A percentile compares a stretch with the other conserved stretches of the same genome.
phyloP scores from a whole-genome alignment of 208 protist genomes.

The Willaertia magna region DNA sequence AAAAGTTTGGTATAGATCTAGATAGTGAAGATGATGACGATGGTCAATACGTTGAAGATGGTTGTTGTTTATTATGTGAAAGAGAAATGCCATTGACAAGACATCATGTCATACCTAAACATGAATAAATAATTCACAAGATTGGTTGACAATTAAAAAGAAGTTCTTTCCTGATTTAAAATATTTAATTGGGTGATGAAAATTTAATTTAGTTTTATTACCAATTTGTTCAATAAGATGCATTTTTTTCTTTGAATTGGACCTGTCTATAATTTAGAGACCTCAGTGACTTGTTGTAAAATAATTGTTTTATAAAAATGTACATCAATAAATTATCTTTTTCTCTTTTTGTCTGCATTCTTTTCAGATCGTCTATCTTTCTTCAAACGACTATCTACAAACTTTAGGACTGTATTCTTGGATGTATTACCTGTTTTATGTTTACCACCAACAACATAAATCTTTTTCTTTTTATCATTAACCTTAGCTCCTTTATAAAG shows the following conservation, averaged over 20 bases:
- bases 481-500: neutral
- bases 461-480: neutral
- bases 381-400: neutral
- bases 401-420: neutral
- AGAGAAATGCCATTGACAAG: conserved; percentile 16
- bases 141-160: no score
- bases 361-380: neutral
- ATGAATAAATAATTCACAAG: no score
- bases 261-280: no score
- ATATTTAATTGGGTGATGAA: no score
- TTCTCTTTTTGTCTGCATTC: neutral
- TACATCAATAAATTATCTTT: neutral
- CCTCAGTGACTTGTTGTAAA: no score
- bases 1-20: neutral
- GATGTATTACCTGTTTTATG: neutral
- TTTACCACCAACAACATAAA: conserved; percentile 2
- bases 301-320: no score
- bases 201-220: no score
- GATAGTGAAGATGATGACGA: neutral
- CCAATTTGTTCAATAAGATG: no score
- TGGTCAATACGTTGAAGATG: neutral
- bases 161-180: no score
- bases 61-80: conserved; percentile 16
- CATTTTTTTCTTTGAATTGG: no score
- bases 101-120: conserved; percentile 14